These are phyloP conservation scores for Neurospora sublineolata DNA, from an alignment of 495 filamentous ascomycete genomes.

Conservation along the genomic window DNA sequence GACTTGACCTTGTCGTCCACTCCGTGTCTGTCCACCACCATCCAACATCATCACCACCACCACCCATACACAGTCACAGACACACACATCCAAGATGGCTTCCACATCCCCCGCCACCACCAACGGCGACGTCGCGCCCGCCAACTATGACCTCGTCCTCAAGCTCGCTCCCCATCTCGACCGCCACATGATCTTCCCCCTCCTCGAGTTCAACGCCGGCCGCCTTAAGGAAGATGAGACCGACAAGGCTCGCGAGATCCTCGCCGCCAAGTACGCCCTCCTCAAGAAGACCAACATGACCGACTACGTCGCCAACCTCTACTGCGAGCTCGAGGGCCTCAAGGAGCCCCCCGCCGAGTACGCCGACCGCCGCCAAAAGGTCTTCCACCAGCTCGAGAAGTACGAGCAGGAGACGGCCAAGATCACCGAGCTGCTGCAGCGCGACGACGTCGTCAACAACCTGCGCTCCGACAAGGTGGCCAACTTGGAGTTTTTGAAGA, in stretches of 20 bases:
- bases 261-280: conserved; percentile 76
- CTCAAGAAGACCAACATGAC: conserved; percentile 96
- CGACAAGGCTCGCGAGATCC: conserved; percentile 53
- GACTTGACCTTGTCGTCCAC: background rate
- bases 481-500: conserved; percentile 92
- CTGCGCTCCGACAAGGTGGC: conserved; percentile 90
- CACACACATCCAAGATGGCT: conserved; percentile 13
- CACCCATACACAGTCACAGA: background rate
- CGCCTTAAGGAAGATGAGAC: conserved; percentile 43
- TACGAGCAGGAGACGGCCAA: conserved; percentile 75
- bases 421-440: conserved; percentile 70
- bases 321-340: conserved; percentile 73
- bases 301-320: conserved; percentile 84
- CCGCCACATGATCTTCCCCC: conserved; percentile 87
- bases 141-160: conserved; percentile 68
- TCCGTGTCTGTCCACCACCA: background rate
- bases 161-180: conserved; percentile 88
- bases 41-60: background rate
- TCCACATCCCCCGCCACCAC: conserved; percentile 24
- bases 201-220: conserved; percentile 67
- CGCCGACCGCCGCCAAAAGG: conserved; percentile 74
- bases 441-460: conserved; percentile 77
- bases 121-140: conserved; percentile 42
- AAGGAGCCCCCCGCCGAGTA: conserved; percentile 74
- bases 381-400: conserved; percentile 65